Evolutionary conservation across 2,329 filamentous ascomycete species (phyloP).

Genomic region (Penicillium verrucosum): DNA sequence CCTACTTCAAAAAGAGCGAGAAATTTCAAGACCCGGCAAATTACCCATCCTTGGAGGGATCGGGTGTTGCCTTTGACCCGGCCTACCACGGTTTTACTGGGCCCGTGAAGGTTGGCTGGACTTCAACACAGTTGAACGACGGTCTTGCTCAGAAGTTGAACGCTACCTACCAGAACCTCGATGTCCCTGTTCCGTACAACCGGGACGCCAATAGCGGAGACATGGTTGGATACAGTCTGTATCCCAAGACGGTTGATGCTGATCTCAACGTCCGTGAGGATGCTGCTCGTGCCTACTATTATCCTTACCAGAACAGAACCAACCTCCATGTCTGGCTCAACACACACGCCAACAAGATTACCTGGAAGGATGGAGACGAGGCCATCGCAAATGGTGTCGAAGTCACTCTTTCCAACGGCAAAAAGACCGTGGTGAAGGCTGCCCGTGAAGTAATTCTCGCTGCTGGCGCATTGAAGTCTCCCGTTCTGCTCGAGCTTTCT

Average conservation of each 20-base stretch:
- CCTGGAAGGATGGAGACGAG: slow-evolving; percentile 29
- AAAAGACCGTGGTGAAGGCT: slow-evolving; percentile 28
- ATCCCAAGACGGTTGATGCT: slow-evolving; percentile 43
- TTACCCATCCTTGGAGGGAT: slow-evolving; percentile 15
- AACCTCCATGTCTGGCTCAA: slow-evolving; percentile 46
- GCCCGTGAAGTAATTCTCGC: slow-evolving; percentile 57
- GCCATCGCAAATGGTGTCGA: slow-evolving; percentile 28
- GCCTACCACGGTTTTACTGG: slow-evolving; percentile 28
- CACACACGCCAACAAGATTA: slow-evolving; percentile 40
- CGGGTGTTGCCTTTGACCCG: slow-evolving; percentile 25
- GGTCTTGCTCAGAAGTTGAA: slow-evolving; percentile 18
- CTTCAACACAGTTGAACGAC: slow-evolving; percentile 17
- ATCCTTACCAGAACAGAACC: slow-evolving; percentile 37
- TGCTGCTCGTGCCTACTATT: slow-evolving; percentile 50
- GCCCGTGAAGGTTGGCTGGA: slow-evolving; percentile 28
- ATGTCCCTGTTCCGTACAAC: slow-evolving; percentile 37
- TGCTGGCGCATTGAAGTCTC: slow-evolving; percentile 57
- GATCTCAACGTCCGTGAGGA: slow-evolving; percentile 43
- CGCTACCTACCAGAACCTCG: slow-evolving; percentile 30
- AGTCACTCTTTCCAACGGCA: slow-evolving; percentile 27
- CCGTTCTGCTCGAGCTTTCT: slow-evolving; percentile 57
- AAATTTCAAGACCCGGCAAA: slow-evolving; percentile 21
- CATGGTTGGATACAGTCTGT: slow-evolving; percentile 45
- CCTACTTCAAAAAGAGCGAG: slow-evolving; percentile 32
- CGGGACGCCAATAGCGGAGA: slow-evolving; percentile 43